Evolutionary conservation across 805 yeast species (phyloP).

Genomic region (Saccharomycopsis fodiens): DNA sequence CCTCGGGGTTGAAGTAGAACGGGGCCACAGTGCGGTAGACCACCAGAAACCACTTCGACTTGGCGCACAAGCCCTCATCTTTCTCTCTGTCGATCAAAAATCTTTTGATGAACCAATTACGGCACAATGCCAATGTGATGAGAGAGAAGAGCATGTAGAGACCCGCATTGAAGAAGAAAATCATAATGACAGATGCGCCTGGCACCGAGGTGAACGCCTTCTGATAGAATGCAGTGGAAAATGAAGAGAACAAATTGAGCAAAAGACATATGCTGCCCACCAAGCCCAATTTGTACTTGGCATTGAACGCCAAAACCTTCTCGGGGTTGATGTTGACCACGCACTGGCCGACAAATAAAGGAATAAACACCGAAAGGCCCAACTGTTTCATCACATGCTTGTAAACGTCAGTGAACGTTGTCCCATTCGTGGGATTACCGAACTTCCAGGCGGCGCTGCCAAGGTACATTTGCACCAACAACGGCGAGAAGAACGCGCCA

Average conservation of each 20-base stretch:
- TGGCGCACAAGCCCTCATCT: not conserved
- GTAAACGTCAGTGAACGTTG: slow-evolving; percentile 51
- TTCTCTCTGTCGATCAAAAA: slow-evolving; percentile 7
- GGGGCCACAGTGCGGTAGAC: slow-evolving; percentile 43
- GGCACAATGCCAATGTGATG: slow-evolving; percentile 49
- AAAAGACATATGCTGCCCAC: slow-evolving; percentile 76
- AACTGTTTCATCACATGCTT: slow-evolving; percentile 78
- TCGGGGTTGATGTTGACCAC: slow-evolving; percentile 63
- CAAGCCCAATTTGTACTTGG: slow-evolving; percentile 55
- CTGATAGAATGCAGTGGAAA: slow-evolving; percentile 82
- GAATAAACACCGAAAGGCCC: slow-evolving; percentile 77
- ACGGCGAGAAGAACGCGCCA: slow-evolving; percentile 87
- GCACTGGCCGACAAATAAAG: slow-evolving; percentile 82
- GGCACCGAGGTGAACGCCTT: slow-evolving; percentile 67
- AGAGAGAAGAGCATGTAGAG: slow-evolving; percentile 70
- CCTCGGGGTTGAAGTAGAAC: slow-evolving; percentile 61
- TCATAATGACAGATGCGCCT: slow-evolving; percentile 60
- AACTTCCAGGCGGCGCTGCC: slow-evolving; percentile 51
- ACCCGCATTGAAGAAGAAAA: slow-evolving; percentile 79
- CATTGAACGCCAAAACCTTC: slow-evolving; percentile 52
- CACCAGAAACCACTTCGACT: not conserved
- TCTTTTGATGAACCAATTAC: slow-evolving; percentile 26
- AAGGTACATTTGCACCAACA: slow-evolving; percentile 65
- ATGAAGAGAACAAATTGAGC: slow-evolving; percentile 69
- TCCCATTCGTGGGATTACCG: slow-evolving; percentile 69